These are phyloP conservation scores for Dillenia turbinata DNA, from an alignment of 164 flowering plant species.

Conservation along the genomic window DNA sequence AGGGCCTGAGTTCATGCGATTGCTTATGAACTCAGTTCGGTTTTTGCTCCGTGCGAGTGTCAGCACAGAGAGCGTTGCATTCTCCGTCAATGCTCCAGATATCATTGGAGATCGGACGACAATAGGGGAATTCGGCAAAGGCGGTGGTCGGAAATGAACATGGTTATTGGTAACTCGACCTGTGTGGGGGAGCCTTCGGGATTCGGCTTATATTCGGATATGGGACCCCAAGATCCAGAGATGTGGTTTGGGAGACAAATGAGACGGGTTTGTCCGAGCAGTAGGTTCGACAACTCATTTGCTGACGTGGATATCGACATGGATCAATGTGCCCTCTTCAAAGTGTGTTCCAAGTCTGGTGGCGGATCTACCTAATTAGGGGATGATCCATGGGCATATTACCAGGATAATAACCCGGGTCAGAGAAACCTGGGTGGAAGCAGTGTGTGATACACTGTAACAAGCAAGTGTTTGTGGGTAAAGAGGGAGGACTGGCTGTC, in stretches of 20 bases:
- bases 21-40: constrained; percentile 37
- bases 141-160: constrained; percentile 24
- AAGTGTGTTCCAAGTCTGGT: constrained; percentile 84
- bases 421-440: constrained; percentile 36
- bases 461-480: constrained; percentile 72
- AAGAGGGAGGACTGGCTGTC: constrained; percentile 70
- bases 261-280: constrained; percentile 95
- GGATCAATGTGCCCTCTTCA: constrained; percentile 44
- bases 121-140: constrained; percentile 53
- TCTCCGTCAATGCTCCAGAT: constrained; percentile 47
- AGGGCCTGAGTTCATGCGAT: constrained; percentile 60
- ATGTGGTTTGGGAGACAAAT: constrained; percentile 77
- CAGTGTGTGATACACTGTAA: constrained; percentile 51
- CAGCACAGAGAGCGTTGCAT: constrained; percentile 70
- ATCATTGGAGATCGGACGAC: constrained; percentile 54
- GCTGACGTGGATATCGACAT: constrained; percentile 72
- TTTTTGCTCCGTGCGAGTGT: constrained; percentile 70
- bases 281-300: constrained; percentile 79
- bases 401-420: constrained; percentile 72
- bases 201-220: constrained; percentile 67
- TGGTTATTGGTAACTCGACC: constrained; percentile 47
- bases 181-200: constrained; percentile 88
- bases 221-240: constrained; percentile 77
- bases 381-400: constrained; percentile 91
- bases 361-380: constrained; percentile 74